Conservation (phyloP, 2,329 filamentous ascomycete species). For the Knoxdaviesia proteae region DNA sequence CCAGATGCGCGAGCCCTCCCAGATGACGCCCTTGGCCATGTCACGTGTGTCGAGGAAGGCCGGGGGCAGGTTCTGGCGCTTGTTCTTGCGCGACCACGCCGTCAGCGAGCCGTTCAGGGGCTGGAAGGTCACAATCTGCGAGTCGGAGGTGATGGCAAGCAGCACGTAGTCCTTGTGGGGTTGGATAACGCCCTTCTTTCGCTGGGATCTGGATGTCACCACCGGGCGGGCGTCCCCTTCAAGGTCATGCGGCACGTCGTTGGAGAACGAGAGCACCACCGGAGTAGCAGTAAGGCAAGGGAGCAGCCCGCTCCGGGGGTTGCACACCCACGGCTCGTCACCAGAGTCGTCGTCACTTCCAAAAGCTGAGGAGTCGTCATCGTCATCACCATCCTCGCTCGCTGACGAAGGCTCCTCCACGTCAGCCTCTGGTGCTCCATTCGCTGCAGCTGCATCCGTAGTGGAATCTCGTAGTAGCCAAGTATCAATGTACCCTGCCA, state of each 20-base stretch:
- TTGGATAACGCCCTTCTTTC: constrained; percentile 4
- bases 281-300: constrained; percentile 46
- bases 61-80: constrained; percentile 49
- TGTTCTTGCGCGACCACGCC: constrained; percentile 72
- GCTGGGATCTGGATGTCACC: not conserved
- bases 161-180: constrained; percentile 23
- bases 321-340: constrained; percentile 49
- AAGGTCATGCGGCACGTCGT: constrained; percentile 17
- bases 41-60: constrained; percentile 59
- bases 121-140: constrained; percentile 58
- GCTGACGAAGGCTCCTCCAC: constrained; percentile 16
- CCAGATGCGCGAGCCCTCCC: constrained; percentile 66
- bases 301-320: constrained; percentile 47
- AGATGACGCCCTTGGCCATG: constrained; percentile 63
- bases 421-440: constrained; percentile 13
- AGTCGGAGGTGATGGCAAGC: constrained; percentile 29
- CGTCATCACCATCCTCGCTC: constrained; percentile 15
- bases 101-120: constrained; percentile 56
- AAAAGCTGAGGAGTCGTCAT: constrained; percentile 19
- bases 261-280: constrained; percentile 47
- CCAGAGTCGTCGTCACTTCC: constrained; percentile 15
- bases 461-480: constrained; percentile 46
- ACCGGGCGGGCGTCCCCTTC: not conserved
- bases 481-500: constrained; percentile 71
- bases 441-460: constrained; percentile 10